phyloP scores from a whole-genome alignment of 2,329 filamentous ascomycete species.

The Penicillium sp. region DNA sequence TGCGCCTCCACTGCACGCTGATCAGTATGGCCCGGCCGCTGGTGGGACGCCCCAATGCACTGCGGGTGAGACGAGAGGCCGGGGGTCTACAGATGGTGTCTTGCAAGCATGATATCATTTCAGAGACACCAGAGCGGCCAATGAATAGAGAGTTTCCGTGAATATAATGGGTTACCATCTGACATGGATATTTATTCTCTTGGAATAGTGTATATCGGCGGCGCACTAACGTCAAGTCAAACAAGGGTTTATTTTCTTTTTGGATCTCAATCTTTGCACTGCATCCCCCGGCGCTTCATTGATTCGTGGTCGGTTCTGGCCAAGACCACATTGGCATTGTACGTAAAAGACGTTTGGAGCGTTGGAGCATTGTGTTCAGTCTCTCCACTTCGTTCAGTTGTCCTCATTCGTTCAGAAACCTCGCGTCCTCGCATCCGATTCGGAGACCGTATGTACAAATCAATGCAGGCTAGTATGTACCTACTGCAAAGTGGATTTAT shows the following conservation, averaged over 20 bases:
- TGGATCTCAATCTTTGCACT: no score
- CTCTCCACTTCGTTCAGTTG: background rate
- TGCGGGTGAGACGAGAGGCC: constrained; percentile 9
- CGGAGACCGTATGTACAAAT: background rate
- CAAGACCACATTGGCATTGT: background rate
- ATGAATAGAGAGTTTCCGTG: background rate
- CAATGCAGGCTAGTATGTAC: constrained; percentile 3
- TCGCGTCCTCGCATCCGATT: background rate
- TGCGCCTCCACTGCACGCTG: constrained; percentile 6
- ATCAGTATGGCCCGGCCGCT: constrained; percentile 10
- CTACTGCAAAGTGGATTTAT: constrained; percentile 10
- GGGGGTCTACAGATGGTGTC: constrained; percentile 1
- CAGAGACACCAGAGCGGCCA: background rate
- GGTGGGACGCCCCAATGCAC: constrained; percentile 10
- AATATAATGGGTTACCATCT: background rate
- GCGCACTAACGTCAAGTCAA: constrained; percentile 8
- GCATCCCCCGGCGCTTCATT: background rate
- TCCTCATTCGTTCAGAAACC: background rate
- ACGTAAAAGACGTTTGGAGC: background rate
- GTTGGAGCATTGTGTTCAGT: background rate
- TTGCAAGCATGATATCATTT: background rate
- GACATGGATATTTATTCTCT: constrained; percentile 18
- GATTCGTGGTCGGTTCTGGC: background rate
- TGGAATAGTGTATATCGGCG: constrained; percentile 14
- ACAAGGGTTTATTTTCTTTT: background rate